phyloP scores from a whole-genome alignment of 768 basidiomycete species.

The Podaxis rugospora region DNA sequence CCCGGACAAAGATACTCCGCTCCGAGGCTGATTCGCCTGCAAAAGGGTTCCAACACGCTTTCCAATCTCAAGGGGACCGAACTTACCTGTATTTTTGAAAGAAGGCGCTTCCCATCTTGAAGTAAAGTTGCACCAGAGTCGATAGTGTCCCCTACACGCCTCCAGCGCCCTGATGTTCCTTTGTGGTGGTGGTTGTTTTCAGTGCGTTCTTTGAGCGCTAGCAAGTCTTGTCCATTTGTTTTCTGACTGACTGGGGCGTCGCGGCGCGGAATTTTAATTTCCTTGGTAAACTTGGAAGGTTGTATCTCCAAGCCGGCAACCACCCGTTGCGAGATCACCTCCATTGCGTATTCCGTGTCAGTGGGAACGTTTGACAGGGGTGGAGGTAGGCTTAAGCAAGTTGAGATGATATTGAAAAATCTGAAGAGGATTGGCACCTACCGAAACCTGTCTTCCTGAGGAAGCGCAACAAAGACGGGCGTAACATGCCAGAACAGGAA shows the following conservation, averaged over 20 bases:
- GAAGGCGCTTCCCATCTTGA: background rate
- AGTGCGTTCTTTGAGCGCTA: background rate
- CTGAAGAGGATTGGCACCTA: constrained; percentile 16
- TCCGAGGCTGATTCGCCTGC: background rate
- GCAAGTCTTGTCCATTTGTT: background rate
- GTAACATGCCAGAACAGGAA: constrained; percentile 59
- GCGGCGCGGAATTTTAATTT: background rate
- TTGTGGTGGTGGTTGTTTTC: background rate
- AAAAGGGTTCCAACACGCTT: background rate
- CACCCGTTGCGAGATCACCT: constrained; percentile 57
- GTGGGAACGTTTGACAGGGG: constrained; percentile 54
- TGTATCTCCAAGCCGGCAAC: constrained; percentile 47
- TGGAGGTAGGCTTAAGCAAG: constrained; percentile 36
- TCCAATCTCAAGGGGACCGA: background rate
- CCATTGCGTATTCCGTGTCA: constrained; percentile 69
- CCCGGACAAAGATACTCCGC: no score
- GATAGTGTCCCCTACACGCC: background rate
- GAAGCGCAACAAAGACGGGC: constrained; percentile 51
- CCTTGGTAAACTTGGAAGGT: constrained; percentile 21
- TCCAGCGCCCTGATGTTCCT: background rate
- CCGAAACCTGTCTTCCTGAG: constrained; percentile 43
- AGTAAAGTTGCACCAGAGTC: background rate
- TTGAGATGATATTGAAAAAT: background rate
- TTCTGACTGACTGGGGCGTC: background rate
- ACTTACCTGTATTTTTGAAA: constrained; percentile 1